Evolutionary conservation across 139 green algal genomes (phyloP), one percentile per base, ranked within the genome.

Genomic region (Haematococcus sp.): DNA sequence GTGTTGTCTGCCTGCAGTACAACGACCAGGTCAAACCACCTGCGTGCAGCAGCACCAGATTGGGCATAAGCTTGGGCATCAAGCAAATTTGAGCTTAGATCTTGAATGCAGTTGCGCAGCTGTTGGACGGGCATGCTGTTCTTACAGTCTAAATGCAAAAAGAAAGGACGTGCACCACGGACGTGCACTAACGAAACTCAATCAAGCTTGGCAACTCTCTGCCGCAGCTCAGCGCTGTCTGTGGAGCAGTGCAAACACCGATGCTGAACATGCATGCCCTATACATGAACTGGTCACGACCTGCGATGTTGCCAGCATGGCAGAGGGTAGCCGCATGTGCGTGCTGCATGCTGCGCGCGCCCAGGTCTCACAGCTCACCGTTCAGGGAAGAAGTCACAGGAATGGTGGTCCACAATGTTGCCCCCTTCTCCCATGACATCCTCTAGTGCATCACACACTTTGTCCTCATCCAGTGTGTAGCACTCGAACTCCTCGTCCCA

Each of bases 381-480:
- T 58, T 98, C 96, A 15, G 96, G 96, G 74, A 99, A 99, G 51
- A 99, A 96, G 74, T 99, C 96, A 80, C 93, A 98, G 54, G 83
- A 83, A 82, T 99, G 96, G 74, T 98, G 91, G 76, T 99, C 96
- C 25, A 99, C 88, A 0, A 99, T 63, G 63, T 77, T 84, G 59
- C 93, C 95, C 4, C 95, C 95, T 27, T 84, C 80, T 0, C 28
- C 77, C 74, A 98, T 73, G 1, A 80, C 27, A 52, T 96, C 90
- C 67, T 99, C 96, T 71, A 99, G 61, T 0, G 86, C 90, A 75
- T 98, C 96, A 35, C 85, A 91, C 17, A 98, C 86, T 88, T 98
- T 98, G 82, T 99, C 96, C 61, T 99, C 96, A 60, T 98, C 89
- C 11, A 99, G 76, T 9, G 95, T 86, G 59, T 85, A 91, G 77